Conservation (phyloP, 1,284 basidiomycete genomes). For the Cryptococcus maquisensis region DNA sequence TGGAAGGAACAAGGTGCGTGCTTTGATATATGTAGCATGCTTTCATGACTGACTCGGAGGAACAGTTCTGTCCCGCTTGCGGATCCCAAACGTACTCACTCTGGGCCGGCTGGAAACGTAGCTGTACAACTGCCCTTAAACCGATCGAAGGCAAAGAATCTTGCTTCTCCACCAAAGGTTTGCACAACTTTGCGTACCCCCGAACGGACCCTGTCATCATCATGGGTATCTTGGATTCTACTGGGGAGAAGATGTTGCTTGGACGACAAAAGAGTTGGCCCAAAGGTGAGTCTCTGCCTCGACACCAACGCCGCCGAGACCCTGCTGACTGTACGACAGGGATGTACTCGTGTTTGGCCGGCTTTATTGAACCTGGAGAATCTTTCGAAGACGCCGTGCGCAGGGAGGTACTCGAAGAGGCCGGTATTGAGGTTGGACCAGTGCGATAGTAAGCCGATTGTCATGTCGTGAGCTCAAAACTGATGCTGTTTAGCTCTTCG, state of each 20-base stretch:
- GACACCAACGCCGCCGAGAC: background rate
- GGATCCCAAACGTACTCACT: conserved; percentile 75
- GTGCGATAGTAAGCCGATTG: conserved; percentile 65
- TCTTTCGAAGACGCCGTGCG: conserved; percentile 90
- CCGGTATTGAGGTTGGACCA: conserved; percentile 77
- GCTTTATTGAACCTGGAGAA: conserved; percentile 91
- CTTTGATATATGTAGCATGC: background rate
- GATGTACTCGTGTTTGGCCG: conserved; percentile 80
- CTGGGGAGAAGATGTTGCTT: conserved; percentile 74
- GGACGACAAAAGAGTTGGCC: conserved; percentile 63
- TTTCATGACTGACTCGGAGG: conserved; percentile 6
- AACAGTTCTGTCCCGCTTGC: conserved; percentile 81
- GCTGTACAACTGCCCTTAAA: conserved; percentile 61
- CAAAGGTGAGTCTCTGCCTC: conserved; percentile 37
- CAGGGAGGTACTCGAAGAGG: conserved; percentile 92
- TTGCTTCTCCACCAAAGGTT: conserved; percentile 59
- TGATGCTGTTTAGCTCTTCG: conserved; percentile 31
- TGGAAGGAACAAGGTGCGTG: conserved; percentile 66
- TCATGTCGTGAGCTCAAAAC: background rate
- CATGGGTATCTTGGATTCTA: conserved; percentile 76
- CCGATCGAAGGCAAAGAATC: conserved; percentile 29
- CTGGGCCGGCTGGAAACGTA: conserved; percentile 95
- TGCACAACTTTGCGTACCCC: conserved; percentile 86
- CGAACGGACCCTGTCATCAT: conserved; percentile 84
- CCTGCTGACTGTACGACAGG: conserved; percentile 12